Conservation (phyloP, 371 early-diverging fungal genomes). For the Mortierella sp. region DNA sequence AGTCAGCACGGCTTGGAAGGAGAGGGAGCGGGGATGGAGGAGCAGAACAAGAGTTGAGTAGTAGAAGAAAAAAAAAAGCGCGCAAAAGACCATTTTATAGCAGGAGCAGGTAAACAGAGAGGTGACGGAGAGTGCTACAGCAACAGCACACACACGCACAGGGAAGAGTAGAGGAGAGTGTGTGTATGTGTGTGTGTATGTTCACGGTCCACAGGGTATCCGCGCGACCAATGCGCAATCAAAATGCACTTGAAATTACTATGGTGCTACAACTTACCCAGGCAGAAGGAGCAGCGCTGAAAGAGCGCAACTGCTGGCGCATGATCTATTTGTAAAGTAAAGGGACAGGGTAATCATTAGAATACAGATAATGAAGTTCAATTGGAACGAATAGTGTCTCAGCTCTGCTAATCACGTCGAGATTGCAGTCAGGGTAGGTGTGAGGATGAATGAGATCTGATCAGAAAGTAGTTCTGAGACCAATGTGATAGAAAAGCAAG, state of each 20-base stretch:
- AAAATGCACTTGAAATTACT: not conserved
- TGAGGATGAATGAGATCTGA: slow-evolving; percentile 5
- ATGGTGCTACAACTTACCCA: slow-evolving; percentile 42
- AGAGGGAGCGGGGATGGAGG: not conserved
- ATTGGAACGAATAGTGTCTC: too few species aligned
- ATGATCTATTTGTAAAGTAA: slow-evolving; percentile 31
- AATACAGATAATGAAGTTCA: not conserved
- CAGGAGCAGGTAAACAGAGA: not conserved
- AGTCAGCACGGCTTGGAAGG: not conserved
- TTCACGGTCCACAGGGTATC: slow-evolving; percentile 3
- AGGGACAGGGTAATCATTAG: not conserved
- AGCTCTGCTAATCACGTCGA: too few species aligned
- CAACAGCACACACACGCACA: not conserved
- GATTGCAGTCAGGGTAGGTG: not conserved
- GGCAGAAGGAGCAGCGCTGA: slow-evolving; percentile 52
- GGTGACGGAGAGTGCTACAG: too few species aligned
- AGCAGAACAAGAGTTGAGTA: not conserved
- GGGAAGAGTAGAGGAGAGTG: not conserved
- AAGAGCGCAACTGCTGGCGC: slow-evolving; percentile 57
- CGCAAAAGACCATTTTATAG: not conserved
- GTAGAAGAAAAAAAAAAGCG: not conserved
- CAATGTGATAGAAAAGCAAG: not conserved
- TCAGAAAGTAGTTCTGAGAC: not conserved
- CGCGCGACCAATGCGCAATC: slow-evolving; percentile 8
- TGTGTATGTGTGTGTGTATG: not conserved